phyloP scores from a whole-genome alignment of 2,329 filamentous ascomycete genomes.

The Claviceps quebecensis region DNA sequence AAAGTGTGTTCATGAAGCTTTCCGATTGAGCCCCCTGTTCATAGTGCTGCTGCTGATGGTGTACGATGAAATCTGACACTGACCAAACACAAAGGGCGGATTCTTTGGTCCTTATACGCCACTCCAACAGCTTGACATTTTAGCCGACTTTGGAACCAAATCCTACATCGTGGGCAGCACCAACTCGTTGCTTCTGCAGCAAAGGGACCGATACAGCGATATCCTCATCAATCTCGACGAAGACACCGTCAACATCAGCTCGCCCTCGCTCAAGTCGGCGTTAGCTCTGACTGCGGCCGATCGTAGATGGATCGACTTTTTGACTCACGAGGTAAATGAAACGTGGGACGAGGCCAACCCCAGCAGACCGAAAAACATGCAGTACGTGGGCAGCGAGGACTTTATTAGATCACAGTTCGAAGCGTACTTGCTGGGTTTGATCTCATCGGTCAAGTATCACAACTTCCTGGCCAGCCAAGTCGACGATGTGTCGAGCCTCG shows the following conservation, averaged over 20 bases:
- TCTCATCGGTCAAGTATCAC: slow-evolving; percentile 83
- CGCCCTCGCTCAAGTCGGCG: slow-evolving; percentile 60
- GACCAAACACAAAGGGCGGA: slow-evolving; percentile 47
- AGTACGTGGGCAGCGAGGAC: slow-evolving; percentile 90
- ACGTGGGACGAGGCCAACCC: slow-evolving; percentile 95
- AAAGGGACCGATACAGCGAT: slow-evolving; percentile 91
- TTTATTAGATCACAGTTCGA: slow-evolving; percentile 96
- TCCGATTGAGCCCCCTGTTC: background rate
- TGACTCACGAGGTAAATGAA: slow-evolving; percentile 85
- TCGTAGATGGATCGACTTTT: slow-evolving; percentile 88
- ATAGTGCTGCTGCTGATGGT: background rate
- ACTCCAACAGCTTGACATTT: slow-evolving; percentile 82
- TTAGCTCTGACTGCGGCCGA: slow-evolving; percentile 73
- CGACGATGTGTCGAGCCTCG: slow-evolving; percentile 52
- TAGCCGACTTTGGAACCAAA: slow-evolving; percentile 88
- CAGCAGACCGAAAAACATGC: slow-evolving; percentile 79
- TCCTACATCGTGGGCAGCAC: slow-evolving; percentile 96
- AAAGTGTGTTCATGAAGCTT: slow-evolving; percentile 38
- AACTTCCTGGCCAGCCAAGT: slow-evolving; percentile 52
- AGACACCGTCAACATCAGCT: slow-evolving; percentile 69
- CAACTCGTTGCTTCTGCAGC: slow-evolving; percentile 83
- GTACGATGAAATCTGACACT: background rate
- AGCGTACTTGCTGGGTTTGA: slow-evolving; percentile 80
- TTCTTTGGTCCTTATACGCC: slow-evolving; percentile 95
- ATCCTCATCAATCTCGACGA: slow-evolving; percentile 95